Evolutionary conservation across 78 protist genomes (phyloP).

Genomic region (Protostelium mycophagum): DNA sequence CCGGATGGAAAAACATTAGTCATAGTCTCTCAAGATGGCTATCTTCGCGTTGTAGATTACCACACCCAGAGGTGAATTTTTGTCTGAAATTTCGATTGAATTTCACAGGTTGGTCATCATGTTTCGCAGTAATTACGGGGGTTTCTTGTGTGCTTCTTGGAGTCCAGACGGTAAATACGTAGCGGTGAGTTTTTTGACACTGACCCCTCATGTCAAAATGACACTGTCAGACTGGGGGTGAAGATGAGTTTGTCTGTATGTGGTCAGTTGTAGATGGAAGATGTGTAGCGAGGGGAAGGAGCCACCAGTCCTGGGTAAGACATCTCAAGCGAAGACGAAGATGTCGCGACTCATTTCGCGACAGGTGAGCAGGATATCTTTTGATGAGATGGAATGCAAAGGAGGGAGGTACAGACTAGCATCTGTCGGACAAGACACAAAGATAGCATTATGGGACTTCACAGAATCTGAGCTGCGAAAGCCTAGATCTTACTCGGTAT

Average conservation of each 20-base stretch:
- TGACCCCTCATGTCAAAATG: neutral
- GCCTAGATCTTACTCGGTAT: slow-evolving; percentile 8
- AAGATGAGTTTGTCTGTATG: slow-evolving; percentile 53
- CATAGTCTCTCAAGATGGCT: slow-evolving; percentile 43
- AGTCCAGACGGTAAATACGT: slow-evolving; percentile 49
- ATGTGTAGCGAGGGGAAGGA: slow-evolving; percentile 33
- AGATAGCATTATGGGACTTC: slow-evolving; percentile 50
- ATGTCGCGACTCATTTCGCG: neutral
- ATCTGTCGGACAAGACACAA: slow-evolving; percentile 58
- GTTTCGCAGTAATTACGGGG: slow-evolving; percentile 54
- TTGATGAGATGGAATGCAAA: neutral
- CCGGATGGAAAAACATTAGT: slow-evolving; percentile 43
- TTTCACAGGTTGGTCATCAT: neutral
- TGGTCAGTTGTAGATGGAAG: slow-evolving; percentile 39
- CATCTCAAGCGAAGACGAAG: slow-evolving; percentile 7
- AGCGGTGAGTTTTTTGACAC: slow-evolving; percentile 3
- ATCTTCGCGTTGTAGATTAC: slow-evolving; percentile 18
- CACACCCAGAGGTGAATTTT: neutral
- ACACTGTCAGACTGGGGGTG: slow-evolving; percentile 47
- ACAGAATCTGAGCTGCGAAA: slow-evolving; percentile 19
- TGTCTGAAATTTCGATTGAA: neutral
- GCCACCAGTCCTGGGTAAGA: slow-evolving; percentile 66
- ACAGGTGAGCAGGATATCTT: neutral
- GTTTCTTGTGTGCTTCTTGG: slow-evolving; percentile 57
- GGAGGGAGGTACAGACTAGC: slow-evolving; percentile 19